A percentile compares a stretch with the other conserved stretches of the same genome.
These are phyloP conservation scores for Bretziella fagacearum DNA, from an alignment of 2,329 filamentous ascomycete species.

Conservation along the genomic window DNA sequence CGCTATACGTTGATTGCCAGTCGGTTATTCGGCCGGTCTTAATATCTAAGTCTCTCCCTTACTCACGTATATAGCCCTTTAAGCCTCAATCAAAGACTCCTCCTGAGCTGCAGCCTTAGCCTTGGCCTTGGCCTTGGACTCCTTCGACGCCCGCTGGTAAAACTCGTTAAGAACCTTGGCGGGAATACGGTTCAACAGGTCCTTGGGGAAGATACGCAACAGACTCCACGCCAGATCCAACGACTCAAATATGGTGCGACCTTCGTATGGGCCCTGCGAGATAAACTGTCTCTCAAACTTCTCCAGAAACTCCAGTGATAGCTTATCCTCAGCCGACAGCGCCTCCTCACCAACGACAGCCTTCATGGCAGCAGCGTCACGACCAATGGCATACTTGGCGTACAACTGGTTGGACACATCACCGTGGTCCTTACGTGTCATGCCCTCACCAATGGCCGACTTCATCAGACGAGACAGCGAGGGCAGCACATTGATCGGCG, in stretches of 20 bases:
- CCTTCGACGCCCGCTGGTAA: slow-evolving; percentile 52
- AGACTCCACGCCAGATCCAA: slow-evolving; percentile 93
- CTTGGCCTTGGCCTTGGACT: slow-evolving; percentile 46
- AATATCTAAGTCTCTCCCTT: too few species aligned
- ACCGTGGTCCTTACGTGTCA: slow-evolving; percentile 90
- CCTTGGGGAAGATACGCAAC: slow-evolving; percentile 94
- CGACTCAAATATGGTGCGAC: slow-evolving; percentile 78
- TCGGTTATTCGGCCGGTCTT: too few species aligned
- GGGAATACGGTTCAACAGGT: slow-evolving; percentile 87
- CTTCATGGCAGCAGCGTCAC: slow-evolving; percentile 97
- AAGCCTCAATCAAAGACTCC: slow-evolving; percentile 46
- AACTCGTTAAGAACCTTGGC: slow-evolving; percentile 69
- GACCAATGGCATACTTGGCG: slow-evolving; percentile 97
- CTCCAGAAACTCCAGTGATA: slow-evolving; percentile 93
- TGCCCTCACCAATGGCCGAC: slow-evolving; percentile 93
- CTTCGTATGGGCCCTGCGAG: slow-evolving; percentile 79
- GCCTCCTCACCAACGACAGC: slow-evolving; percentile 98
- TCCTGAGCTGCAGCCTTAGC: slow-evolving; percentile 29
- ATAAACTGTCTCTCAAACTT: slow-evolving; percentile 98
- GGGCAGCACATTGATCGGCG: slow-evolving; percentile 94
- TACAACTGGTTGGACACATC: slow-evolving; percentile 99
- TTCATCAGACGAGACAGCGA: slow-evolving; percentile 99
- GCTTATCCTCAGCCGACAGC: slow-evolving; percentile 86
- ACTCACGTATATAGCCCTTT: not conserved
- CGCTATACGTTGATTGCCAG: too few species aligned